phyloP scores from a whole-genome alignment of 1,284 basidiomycete genomes.

The Ustilago bromivora region DNA sequence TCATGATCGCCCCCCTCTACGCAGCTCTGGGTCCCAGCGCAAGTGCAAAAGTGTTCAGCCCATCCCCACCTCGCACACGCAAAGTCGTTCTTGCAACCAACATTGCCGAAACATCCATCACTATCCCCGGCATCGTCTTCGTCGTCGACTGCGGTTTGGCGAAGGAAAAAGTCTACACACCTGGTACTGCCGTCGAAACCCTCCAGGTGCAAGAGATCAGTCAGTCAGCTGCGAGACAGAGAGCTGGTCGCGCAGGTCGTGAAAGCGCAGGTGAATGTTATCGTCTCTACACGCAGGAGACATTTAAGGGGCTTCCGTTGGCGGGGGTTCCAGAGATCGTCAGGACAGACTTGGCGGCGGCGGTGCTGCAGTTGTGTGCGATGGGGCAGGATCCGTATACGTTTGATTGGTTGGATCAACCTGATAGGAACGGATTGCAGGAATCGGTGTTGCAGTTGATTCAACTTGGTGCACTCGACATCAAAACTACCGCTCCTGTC shows the following conservation, averaged over 20 bases:
- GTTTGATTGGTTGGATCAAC: conserved; percentile 66
- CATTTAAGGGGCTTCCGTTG: conserved; percentile 44
- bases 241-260: conserved; percentile 66
- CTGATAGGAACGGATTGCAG: conserved; percentile 45
- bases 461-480: conserved; percentile 62
- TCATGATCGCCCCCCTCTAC: conserved; percentile 66
- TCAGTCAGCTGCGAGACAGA: conserved; percentile 61
- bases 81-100: conserved; percentile 83
- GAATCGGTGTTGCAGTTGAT: conserved; percentile 61
- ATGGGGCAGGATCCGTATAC: conserved; percentile 63
- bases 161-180: conserved; percentile 87
- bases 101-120: conserved; percentile 91
- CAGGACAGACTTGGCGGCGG: conserved; percentile 58
- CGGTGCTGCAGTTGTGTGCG: conserved; percentile 59
- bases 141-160: conserved; percentile 87
- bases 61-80: conserved; percentile 78
- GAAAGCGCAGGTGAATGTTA: conserved; percentile 63
- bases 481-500: conserved; percentile 13
- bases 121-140: conserved; percentile 93
- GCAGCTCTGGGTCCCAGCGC: conserved; percentile 65
- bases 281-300: conserved; percentile 60
- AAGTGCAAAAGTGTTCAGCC: conserved; percentile 55
- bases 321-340: conserved; percentile 61
- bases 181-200: conserved; percentile 58
- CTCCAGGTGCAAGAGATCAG: conserved; percentile 61